Evolutionary conservation across 805 yeast genomes (phyloP), one percentile per base, ranked within the genome.

Genomic region (Spencermartinsiella europaea): DNA sequence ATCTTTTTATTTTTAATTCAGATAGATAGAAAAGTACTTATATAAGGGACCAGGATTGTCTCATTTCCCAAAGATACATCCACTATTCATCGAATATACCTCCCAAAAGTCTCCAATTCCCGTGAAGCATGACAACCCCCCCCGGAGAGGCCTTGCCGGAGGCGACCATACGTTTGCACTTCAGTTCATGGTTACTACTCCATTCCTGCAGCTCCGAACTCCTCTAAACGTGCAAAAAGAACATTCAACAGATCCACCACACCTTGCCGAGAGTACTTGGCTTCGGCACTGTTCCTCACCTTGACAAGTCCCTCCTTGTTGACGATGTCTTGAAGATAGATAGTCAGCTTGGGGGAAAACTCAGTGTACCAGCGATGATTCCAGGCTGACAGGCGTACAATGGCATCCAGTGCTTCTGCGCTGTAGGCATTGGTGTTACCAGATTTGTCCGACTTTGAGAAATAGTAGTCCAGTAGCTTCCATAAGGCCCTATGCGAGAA

Each of bases 291-390:
- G 48, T 52, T 56, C 42, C 80, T 81, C 35, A 88, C 78, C 65
- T 86, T 89, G 25, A 84, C 78, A 38, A 83, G 65, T 0, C 97
- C 96, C 56, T 85, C 88, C 58, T 82, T 83, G 35, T 78, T 79
- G 20, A 87, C 80, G 46, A 88, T 70, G 45, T 73, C 76, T 17
- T 77, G 68, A 49, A 89, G 66, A 0, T 80, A 68, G n/a, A 68
- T 62, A n/a, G 81, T 61, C 40, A 88, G 69, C 40, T 71, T 70
- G 17, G 95, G 85, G 5, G 95, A 81, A 61, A 89, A 91, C 54
- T 91, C 96, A 53, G 82, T 77, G 68, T 91, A 95, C 99, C 99
- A 93, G 61, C 99, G 79, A 65, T 90, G 97, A 61, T 88, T 85
- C 97, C 98, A 95, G n/a, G 93, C 95, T n/a, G 83, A 69, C 44